phyloP scores from a whole-genome alignment of 306 rosid genomes.

The Astragalus membranaceus region DNA sequence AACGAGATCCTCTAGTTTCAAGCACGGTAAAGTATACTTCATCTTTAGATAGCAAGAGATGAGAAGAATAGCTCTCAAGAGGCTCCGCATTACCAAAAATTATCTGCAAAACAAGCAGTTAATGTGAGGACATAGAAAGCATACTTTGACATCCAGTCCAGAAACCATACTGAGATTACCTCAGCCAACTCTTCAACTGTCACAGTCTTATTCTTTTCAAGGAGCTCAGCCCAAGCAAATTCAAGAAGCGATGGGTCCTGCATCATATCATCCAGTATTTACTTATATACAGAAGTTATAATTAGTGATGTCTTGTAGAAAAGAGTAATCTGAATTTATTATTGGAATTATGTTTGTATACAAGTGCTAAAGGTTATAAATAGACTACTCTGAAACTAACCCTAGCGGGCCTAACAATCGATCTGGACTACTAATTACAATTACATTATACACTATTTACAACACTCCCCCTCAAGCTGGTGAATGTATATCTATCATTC shows the following conservation, averaged over 20 bases:
- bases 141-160: constrained; percentile 17
- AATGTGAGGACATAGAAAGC: constrained; percentile 23
- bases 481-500: no score
- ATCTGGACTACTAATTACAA: no score
- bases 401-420: no score
- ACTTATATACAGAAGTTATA: not conserved
- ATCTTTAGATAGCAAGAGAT: constrained; percentile 77
- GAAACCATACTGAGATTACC: constrained; percentile 42
- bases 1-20: constrained; percentile 67
- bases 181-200: constrained; percentile 80
- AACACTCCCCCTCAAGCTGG: no score
- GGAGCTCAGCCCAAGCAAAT: constrained; percentile 95
- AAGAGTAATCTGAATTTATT: no score
- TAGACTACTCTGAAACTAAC: no score
- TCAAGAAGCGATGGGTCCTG: constrained; percentile 85
- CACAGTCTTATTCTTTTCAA: constrained; percentile 73
- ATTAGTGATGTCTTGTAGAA: no score
- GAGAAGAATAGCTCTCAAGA: constrained; percentile 90
- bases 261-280: constrained; percentile 25
- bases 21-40: constrained; percentile 78
- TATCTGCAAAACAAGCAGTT: constrained; percentile 56
- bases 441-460: no score
- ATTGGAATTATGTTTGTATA: no score
- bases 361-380: no score
- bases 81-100: constrained; percentile 78